Evolutionary conservation across 2,329 filamentous ascomycete species (phyloP).

Genomic region (Colletotrichum gigasporum): DNA sequence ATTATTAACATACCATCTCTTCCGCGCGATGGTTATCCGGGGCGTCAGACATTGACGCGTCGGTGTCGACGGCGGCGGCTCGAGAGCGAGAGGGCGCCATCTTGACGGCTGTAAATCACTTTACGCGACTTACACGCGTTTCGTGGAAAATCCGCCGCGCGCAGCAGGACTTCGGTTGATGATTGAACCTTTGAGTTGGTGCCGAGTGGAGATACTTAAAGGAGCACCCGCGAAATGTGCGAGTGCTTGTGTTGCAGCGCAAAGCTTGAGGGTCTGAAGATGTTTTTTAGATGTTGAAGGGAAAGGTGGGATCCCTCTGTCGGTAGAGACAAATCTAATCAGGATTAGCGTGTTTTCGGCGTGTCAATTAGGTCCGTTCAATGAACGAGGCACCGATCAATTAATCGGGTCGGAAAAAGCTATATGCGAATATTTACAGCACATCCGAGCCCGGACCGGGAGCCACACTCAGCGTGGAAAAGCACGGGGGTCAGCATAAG

Average conservation of each 20-base stretch:
- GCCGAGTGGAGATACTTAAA: background rate
- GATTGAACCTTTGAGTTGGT: slow-evolving; percentile 24
- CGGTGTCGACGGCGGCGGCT: slow-evolving; percentile 63
- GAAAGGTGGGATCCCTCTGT: slow-evolving; percentile 32
- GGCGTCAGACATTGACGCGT: slow-evolving; percentile 72
- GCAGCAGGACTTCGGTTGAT: background rate
- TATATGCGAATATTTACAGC: background rate
- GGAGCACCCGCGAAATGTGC: background rate
- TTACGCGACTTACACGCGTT: slow-evolving; percentile 68
- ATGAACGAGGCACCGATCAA: background rate
- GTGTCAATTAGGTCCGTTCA: slow-evolving; percentile 20
- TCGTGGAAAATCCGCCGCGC: slow-evolving; percentile 13
- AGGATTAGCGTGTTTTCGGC: slow-evolving; percentile 29
- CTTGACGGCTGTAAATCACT: slow-evolving; percentile 51
- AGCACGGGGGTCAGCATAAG: background rate
- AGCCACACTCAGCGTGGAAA: background rate
- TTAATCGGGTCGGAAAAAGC: slow-evolving; percentile 2
- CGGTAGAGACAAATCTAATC: slow-evolving; percentile 28
- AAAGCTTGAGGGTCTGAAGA: slow-evolving; percentile 16
- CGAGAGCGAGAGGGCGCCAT: slow-evolving; percentile 66
- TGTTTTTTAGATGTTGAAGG: slow-evolving; percentile 30
- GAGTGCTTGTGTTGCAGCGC: slow-evolving; percentile 14
- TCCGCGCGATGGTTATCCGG: slow-evolving; percentile 56
- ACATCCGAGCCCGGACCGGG: background rate
- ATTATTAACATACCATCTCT: slow-evolving; percentile 57